Evolutionary conservation across 768 basidiomycete genomes (phyloP).

Genomic region (Lanmaoa rubissima): DNA sequence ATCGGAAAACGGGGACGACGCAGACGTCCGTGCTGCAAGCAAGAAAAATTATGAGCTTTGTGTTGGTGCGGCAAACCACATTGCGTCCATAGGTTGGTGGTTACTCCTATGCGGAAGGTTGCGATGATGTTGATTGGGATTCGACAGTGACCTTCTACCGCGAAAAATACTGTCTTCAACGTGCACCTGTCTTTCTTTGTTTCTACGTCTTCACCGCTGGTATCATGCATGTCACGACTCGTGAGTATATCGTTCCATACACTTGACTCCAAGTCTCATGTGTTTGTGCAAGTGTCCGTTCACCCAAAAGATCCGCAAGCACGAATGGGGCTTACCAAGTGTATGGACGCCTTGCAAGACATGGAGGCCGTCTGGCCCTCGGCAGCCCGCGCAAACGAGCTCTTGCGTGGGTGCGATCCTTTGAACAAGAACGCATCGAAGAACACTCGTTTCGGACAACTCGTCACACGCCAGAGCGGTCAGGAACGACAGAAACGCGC

Average conservation of each 20-base stretch:
- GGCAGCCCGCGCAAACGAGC: slow-evolving; percentile 69
- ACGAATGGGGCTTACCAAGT: slow-evolving; percentile 57
- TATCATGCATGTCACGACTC: slow-evolving; percentile 72
- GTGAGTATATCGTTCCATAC: slow-evolving; percentile 42
- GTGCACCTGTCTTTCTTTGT: slow-evolving; percentile 66
- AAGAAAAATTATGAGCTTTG: slow-evolving; percentile 73
- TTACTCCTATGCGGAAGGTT: background rate
- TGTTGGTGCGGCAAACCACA: slow-evolving; percentile 74
- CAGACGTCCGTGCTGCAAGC: slow-evolving; percentile 50
- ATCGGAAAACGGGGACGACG: slow-evolving; percentile 45
- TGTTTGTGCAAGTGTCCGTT: slow-evolving; percentile 47
- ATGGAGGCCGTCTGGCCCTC: slow-evolving; percentile 77
- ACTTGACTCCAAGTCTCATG: background rate
- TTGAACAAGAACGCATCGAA: slow-evolving; percentile 11
- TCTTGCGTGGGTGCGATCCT: slow-evolving; percentile 62
- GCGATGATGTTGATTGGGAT: background rate
- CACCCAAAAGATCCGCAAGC: slow-evolving; percentile 72
- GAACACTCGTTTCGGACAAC: slow-evolving; percentile 3
- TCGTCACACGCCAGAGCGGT: slow-evolving; percentile 10
- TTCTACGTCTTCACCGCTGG: slow-evolving; percentile 81
- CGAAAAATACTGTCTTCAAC: slow-evolving; percentile 59
- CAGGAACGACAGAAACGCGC: slow-evolving; percentile 55
- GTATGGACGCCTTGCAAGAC: slow-evolving; percentile 60
- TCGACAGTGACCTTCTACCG: slow-evolving; percentile 54
- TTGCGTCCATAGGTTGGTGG: slow-evolving; percentile 60